Evolutionary conservation across 2,329 filamentous ascomycete genomes (phyloP).

Genomic region (Venturia nashicola): DNA sequence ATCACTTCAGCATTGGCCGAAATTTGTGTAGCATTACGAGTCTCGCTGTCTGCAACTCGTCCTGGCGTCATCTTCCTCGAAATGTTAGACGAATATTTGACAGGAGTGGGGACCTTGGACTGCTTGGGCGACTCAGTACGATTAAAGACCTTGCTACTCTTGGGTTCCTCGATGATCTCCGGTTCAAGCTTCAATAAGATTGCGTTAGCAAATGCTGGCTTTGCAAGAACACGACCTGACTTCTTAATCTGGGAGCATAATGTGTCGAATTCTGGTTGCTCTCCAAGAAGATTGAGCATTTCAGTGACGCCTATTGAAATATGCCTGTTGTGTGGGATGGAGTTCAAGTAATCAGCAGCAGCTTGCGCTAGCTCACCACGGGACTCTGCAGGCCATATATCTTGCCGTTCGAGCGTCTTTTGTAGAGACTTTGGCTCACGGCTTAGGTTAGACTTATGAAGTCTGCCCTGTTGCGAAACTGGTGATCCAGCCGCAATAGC

Average conservation of each 20-base stretch:
- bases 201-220: background rate
- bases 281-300: background rate
- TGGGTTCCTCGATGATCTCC: background rate
- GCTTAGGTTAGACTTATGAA: background rate
- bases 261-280: background rate
- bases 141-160: background rate
- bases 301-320: background rate
- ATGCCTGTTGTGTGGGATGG: background rate
- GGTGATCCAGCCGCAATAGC: background rate
- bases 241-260: background rate
- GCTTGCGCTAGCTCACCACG: background rate
- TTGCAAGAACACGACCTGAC: background rate
- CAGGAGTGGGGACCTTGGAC: background rate
- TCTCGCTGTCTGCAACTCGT: background rate
- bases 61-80: background rate
- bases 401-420: background rate
- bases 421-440: too few species aligned
- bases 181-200: background rate
- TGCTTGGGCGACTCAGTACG: background rate
- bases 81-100: too few species aligned
- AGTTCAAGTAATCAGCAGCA: background rate
- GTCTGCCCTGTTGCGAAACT: background rate
- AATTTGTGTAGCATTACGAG: background rate
- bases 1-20: background rate
- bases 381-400: background rate